Conservation (phyloP, 805 yeast species). For the Ogataea saltuana region DNA sequence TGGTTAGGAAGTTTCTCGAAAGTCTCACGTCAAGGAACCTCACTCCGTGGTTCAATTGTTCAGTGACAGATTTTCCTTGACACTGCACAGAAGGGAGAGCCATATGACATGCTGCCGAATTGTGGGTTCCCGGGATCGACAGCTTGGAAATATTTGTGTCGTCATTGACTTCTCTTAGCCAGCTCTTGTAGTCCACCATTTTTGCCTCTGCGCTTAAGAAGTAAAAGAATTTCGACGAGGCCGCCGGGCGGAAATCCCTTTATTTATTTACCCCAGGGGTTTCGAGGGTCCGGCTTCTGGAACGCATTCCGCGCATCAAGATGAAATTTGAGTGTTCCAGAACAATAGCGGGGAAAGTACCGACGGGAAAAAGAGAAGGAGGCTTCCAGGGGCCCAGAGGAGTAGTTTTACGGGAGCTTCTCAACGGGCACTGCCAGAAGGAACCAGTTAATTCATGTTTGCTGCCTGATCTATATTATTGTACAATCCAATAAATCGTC, state of each 20-base stretch:
- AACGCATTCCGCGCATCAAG: too few species aligned
- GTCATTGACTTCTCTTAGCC: slow-evolving; percentile 59
- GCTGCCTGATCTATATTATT: too few species aligned
- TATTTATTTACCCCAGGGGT: too few species aligned
- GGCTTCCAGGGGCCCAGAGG: too few species aligned
- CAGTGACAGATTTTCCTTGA: slow-evolving; percentile 59
- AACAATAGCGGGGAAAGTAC: too few species aligned
- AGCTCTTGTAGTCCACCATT: slow-evolving; percentile 33
- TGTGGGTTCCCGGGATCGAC: slow-evolving; percentile 84
- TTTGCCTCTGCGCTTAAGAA: neutral
- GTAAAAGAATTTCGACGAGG: too few species aligned
- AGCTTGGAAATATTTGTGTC: slow-evolving; percentile 51
- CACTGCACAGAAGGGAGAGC: slow-evolving; percentile 79
- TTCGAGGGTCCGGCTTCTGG: too few species aligned
- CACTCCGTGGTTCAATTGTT: slow-evolving; percentile 72
- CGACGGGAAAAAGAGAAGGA: too few species aligned
- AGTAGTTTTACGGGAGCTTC: too few species aligned
- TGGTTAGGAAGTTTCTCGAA: slow-evolving; percentile 56
- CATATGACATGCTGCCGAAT: slow-evolving; percentile 68
- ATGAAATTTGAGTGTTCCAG: too few species aligned
- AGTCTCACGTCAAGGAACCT: slow-evolving; percentile 70
- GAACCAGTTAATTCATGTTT: too few species aligned
- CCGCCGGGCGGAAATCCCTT: neutral
- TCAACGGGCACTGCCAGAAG: too few species aligned
- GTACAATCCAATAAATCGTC: neutral